Evolutionary conservation across 495 filamentous ascomycete genomes (phyloP).

Genomic region (Astrothelium macrocarpum): DNA sequence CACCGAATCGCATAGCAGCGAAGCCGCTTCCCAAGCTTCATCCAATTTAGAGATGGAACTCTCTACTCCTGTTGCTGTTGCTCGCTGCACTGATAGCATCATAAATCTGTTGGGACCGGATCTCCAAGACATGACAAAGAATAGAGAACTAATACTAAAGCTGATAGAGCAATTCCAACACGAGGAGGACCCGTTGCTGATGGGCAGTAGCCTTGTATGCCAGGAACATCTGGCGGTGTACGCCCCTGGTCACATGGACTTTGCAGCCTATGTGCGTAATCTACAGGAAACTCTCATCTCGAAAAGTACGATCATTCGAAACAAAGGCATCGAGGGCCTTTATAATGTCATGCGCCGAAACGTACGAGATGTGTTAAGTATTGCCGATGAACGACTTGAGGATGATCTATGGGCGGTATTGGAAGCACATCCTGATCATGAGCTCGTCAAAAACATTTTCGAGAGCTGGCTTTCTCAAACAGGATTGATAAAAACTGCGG

Average conservation of each 20-base stretch:
- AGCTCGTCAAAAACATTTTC: constrained; percentile 70
- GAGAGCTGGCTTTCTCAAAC: constrained; percentile 88
- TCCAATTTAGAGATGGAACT: constrained; percentile 83
- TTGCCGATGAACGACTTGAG: constrained; percentile 67
- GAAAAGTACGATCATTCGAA: constrained; percentile 52
- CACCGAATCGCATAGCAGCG: constrained; percentile 80
- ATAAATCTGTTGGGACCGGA: constrained; percentile 96
- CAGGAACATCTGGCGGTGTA: constrained; percentile 89
- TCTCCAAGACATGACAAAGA: constrained; percentile 86
- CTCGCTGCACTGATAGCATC: constrained; percentile 81
- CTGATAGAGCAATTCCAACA: constrained; percentile 73
- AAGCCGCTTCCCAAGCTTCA: constrained; percentile 63
- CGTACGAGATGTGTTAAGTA: constrained; percentile 63
- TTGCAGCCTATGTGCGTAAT: constrained; percentile 68
- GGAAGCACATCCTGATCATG: constrained; percentile 63
- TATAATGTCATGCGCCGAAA: constrained; percentile 93
- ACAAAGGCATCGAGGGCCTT: constrained; percentile 77
- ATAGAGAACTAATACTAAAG: constrained; percentile 79
- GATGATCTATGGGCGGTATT: constrained; percentile 87
- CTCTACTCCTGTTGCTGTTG: constrained; percentile 70
- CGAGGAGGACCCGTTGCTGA: constrained; percentile 63
- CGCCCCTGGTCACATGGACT: constrained; percentile 76
- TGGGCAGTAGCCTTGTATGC: constrained; percentile 70
- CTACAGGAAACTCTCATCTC: constrained; percentile 70
- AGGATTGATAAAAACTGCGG: constrained; percentile 58